Base-by-base conservation (phyloP, 164 flowering plant genomes). In the Aristolochia californica region DNA sequence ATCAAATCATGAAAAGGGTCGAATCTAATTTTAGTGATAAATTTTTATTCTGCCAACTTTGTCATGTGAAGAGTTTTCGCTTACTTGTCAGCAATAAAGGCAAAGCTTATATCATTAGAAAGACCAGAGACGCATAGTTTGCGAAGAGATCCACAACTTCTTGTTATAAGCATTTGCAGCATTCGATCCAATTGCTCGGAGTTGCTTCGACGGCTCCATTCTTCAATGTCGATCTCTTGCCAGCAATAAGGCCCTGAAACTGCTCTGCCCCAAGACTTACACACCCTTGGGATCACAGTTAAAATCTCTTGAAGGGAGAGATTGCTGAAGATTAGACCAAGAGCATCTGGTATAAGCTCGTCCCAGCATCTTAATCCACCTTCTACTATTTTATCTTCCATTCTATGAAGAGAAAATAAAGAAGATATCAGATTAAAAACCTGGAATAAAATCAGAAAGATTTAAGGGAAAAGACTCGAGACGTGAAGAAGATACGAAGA, bases 211-310 rank as follows among this genome's bases (percentile, higher is more conserved):
- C 24, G 60, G 57, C 95, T 80, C 95, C 96, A 88, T 44, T 82
- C 87, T 61, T 80, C 85, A 61, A 91, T 83, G 71, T 91, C 85
- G 7, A 88, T 84, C 77, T 91, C 91, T 70, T 84, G 93, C 98
- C 98, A 91, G 63, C 98, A 91, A 56, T 83, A 88, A 45, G 98
- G 98, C 21, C 93, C 98, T 4, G 44, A 30, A 27, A 84, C 91
- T 1, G 76, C 87, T 48, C 61, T 77, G 5, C 65, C 56, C 98
- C 98, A 91, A 26, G 96, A 77, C 72, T 86, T 86, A 72, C 98
- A 91, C 4, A 91, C 95, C 51, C 79, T 70, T 3, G 98, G 98
- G 13, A 91, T 69, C 54, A 84, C 88, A 38, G 87, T 82, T 2
- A 91, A 59, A 15, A 68, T 69, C 64, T 88, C 93, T 45, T 82